Conservation (phyloP, 495 filamentous ascomycete genomes). For the Penicillium silybi region DNA sequence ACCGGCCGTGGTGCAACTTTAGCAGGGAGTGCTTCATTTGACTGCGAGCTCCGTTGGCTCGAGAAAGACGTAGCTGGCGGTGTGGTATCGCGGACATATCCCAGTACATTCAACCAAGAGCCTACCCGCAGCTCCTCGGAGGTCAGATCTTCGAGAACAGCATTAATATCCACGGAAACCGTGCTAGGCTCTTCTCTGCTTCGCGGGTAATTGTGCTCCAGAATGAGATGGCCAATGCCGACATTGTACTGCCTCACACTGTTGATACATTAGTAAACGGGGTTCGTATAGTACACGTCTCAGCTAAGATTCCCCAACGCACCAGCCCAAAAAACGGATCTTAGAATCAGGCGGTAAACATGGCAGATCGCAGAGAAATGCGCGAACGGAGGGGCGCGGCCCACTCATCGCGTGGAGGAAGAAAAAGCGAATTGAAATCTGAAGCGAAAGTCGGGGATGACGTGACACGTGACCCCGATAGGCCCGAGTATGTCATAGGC, state of each 20-base stretch:
- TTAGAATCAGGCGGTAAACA: conserved; percentile 59
- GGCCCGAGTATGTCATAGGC: conserved; percentile 41
- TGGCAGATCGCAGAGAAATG: conserved; percentile 62
- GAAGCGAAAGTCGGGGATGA: background rate
- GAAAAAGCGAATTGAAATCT: background rate
- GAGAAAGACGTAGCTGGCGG: conserved; percentile 12
- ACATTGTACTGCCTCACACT: conserved; percentile 70
- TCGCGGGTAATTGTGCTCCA: conserved; percentile 65
- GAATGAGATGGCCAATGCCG: conserved; percentile 52
- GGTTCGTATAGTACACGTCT: background rate
- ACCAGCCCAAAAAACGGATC: conserved; percentile 92
- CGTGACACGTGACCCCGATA: conserved; percentile 33
- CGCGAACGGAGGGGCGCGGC: conserved; percentile 61
- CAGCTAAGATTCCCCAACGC: conserved; percentile 24
- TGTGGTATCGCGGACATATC: conserved; percentile 56
- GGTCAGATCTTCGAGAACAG: conserved; percentile 62
- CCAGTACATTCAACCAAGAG: conserved; percentile 89
- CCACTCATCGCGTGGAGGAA: conserved; percentile 43
- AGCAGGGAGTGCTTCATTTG: background rate
- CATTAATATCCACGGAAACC: conserved; percentile 64
- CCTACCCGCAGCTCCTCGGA: conserved; percentile 65
- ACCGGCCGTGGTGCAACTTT: conserved; percentile 22
- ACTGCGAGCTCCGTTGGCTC: conserved; percentile 4
- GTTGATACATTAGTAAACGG: background rate
- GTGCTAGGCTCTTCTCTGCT: conserved; percentile 26